Evolutionary conservation across 306 rosid genomes (phyloP).

Genomic region (Rubus parviflorus): DNA sequence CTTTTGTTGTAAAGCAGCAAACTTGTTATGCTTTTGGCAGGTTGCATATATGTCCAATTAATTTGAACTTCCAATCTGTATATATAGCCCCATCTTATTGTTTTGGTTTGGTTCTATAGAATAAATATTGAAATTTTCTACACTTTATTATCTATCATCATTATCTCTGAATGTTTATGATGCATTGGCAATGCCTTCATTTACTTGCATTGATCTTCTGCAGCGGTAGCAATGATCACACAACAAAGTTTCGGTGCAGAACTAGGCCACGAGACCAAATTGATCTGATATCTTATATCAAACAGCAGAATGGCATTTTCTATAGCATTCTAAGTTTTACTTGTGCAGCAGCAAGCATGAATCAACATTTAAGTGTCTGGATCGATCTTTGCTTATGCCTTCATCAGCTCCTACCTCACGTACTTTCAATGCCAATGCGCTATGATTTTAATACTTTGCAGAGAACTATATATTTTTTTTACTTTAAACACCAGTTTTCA

Average conservation of each 20-base stretch:
- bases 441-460: conserved; percentile 24
- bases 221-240: conserved; percentile 99
- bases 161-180: conserved; percentile 11
- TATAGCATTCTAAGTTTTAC: not conserved
- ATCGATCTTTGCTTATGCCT: conserved; percentile 65
- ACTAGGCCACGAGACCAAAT: conserved; percentile 84
- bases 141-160: not conserved
- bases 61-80: not conserved
- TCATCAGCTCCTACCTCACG: conserved; percentile 46
- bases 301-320: too few species aligned
- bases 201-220: conserved; percentile 32
- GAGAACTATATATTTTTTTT: not conserved
- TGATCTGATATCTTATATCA: not conserved
- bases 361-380: conserved; percentile 32
- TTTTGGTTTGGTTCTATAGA: not conserved
- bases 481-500: not conserved
- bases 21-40: not conserved
- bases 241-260: conserved; percentile 97
- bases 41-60: not conserved
- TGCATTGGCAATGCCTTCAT: conserved; percentile 15
- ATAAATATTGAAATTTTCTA: not conserved
- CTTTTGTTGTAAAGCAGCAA: not conserved
- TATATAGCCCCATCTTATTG: not conserved
- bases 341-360: not conserved
- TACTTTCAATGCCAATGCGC: conserved; percentile 59